Base-by-base conservation (phyloP, 83 land plant genomes). In the Larix sibirica region DNA sequence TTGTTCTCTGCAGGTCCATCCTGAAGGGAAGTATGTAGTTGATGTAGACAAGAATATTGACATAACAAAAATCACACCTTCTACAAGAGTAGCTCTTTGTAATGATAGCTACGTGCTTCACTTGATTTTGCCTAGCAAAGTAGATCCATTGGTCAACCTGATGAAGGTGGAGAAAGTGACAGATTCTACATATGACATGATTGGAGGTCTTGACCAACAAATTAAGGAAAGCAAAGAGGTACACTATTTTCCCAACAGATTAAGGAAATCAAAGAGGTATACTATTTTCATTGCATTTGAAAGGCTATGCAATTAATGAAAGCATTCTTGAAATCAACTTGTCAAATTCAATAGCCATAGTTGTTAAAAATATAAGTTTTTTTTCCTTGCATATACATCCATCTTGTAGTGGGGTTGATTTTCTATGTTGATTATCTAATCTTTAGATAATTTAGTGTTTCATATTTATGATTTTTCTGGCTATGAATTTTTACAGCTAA, bases 101-200 rank as follows among this genome's bases (percentile, higher is more conserved):
- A 97, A 95, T 90, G 99, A 95, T 79, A 97, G 98, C 83, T 95
- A 95, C 83, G 93, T 93, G 31, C 91, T 95, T 62, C 98, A 95
- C 84, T 84, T 97, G 81, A 85, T 97, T 28, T 77, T 97, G 77
- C 99, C 99, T 13, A 97, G 99, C 84, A 97, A 97, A 90, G 99
- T 97, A 16, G 98, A 97, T 84, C 99, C 99, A 18, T 83, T 97
- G 36, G 99, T 97, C 66, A 97, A 97, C 83, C 91, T 97, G 64
- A 97, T 97, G 99, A 97, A 97, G 85, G 99, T 97, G 68, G 99
- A 97, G 79, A 97, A 97, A 74, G 99, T 97, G 83, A 97, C 99
- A 50, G 99, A 97, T 84, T 97, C 99, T 81, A 97, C 99, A 13
- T 97, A 97, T 86, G 99, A 97, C 66, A 97, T 97, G 98, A 95